phyloP scores from a whole-genome alignment of 2,329 filamentous ascomycete genomes.

The Colletotrichum sp. region DNA sequence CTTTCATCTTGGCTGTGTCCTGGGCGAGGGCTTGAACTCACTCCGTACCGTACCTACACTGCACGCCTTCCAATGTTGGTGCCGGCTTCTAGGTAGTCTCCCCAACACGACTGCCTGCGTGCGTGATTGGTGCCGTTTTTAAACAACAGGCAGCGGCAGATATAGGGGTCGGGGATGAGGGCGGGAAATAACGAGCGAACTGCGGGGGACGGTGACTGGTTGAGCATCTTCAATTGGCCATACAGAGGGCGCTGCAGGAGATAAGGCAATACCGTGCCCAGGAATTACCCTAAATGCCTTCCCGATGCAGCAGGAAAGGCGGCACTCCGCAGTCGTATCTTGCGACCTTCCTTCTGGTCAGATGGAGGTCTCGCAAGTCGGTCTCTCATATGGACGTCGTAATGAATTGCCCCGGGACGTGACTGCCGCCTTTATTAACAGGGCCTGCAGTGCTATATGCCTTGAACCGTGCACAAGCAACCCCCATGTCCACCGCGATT shows the following conservation, averaged over 20 bases:
- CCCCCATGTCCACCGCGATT: not conserved
- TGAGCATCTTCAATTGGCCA: not conserved
- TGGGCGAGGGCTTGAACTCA: not conserved
- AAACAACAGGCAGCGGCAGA: conserved; percentile 11
- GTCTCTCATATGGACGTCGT: not conserved
- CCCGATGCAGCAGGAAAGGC: not conserved
- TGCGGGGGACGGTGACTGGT: not conserved
- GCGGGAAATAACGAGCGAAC: not conserved
- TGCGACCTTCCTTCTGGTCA: not conserved
- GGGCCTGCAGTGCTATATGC: not conserved
- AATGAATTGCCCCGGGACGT: not conserved
- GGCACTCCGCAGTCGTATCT: not conserved
- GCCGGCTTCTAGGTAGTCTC: not conserved
- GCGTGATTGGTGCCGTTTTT: conserved; percentile 7
- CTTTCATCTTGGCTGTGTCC: conserved; percentile 14
- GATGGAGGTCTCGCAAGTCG: not conserved
- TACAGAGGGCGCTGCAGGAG: not conserved
- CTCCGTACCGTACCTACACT: not conserved
- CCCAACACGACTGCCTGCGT: not conserved
- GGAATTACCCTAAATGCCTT: not conserved
- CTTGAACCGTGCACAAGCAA: conserved; percentile 8
- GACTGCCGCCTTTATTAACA: not conserved
- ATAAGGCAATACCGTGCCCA: not conserved
- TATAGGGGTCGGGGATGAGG: conserved; percentile 1
- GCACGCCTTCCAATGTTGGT: not conserved